These are phyloP conservation scores for Backusella psychrophila DNA, from an alignment of 192 early-diverging fungal genomes.

Conservation along the genomic window DNA sequence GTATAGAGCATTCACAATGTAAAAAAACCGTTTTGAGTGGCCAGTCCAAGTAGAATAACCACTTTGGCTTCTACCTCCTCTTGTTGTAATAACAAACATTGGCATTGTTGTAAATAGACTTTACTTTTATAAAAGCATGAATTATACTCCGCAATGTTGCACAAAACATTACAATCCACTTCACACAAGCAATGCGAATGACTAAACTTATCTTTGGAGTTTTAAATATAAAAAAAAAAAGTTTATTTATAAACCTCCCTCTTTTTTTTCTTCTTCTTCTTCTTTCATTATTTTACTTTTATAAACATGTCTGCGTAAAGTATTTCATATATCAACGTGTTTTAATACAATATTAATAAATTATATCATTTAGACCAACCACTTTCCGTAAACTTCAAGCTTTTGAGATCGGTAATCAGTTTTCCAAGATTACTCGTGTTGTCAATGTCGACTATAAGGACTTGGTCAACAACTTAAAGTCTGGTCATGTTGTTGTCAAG, in stretches of 20 bases:
- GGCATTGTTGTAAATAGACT: too few species aligned
- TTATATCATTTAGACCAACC: not conserved
- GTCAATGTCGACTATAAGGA: conserved; percentile 15
- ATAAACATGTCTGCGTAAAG: not conserved
- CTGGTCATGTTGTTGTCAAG: conserved; percentile 39
- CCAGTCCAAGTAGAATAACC: too few species aligned
- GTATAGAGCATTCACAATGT: too few species aligned
- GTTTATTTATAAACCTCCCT: not conserved
- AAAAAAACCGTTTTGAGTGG: too few species aligned
- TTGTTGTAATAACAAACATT: too few species aligned
- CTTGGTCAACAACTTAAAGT: conserved; percentile 19
- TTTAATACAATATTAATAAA: not conserved
- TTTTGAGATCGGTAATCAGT: conserved; percentile 29
- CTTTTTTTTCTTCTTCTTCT: not conserved
- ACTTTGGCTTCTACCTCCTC: too few species aligned
- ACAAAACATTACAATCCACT: not conserved
- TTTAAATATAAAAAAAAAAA: not conserved
- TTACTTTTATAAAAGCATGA: too few species aligned
- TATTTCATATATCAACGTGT: not conserved
- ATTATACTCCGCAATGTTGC: not conserved
- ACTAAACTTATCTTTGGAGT: not conserved
- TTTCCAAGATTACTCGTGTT: conserved; percentile 22
- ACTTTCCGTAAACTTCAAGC: conserved; percentile 35
- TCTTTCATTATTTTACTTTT: not conserved
- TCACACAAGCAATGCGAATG: not conserved